Evolutionary conservation across 352 stramenopile genomes (phyloP), one percentile per base, ranked within the genome.

Genomic region (Aphanomyces stellatus): DNA sequence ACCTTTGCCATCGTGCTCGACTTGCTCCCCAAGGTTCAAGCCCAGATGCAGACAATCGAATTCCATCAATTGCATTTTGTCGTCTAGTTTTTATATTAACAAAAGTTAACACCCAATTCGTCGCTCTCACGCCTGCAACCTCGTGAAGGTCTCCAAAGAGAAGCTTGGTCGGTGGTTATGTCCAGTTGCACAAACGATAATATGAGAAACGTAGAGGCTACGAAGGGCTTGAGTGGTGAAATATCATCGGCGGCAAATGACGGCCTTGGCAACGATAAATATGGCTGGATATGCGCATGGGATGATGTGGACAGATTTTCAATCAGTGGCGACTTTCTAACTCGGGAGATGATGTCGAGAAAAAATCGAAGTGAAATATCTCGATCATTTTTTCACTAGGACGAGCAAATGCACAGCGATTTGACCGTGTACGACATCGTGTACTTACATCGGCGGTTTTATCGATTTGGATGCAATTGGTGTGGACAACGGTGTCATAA

Each of bases 1-100:
- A 78, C 90, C 43, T 95, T 95, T 71, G 74, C 77, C 2, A 75
- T 75, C 34, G 90, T 93, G 61, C 62, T 93, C 28, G 86, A 90
- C 69, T 80, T 82, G 30, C 74, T 94, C 10, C 82, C 85, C 27
- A 66, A 90, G 19, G 82, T 93, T 55, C 86, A 91, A 59, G 73
- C 71, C 34, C 89, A 83, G 43, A 69, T 93, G 53, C 91, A 90
- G 74, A 91, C 90, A 72, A 81, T 83, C 55, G 85, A 93, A 59
- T 91, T 88, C 63, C 90, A 91, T 78, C 89, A 90, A 69, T 78
- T 91, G 70, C 74, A 83, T 46, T 91, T 93, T 46, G 46, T 56
- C n/a, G 19, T 19, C 25, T 6, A 19, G 48, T 34, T 43, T 43
- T 43, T 17, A 43, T 17, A 43, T 43, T 43, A 8, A 43, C 37